These are phyloP conservation scores for Corinectria fuckeliana DNA, from an alignment of 2,329 filamentous ascomycete species.

Conservation along the genomic window DNA sequence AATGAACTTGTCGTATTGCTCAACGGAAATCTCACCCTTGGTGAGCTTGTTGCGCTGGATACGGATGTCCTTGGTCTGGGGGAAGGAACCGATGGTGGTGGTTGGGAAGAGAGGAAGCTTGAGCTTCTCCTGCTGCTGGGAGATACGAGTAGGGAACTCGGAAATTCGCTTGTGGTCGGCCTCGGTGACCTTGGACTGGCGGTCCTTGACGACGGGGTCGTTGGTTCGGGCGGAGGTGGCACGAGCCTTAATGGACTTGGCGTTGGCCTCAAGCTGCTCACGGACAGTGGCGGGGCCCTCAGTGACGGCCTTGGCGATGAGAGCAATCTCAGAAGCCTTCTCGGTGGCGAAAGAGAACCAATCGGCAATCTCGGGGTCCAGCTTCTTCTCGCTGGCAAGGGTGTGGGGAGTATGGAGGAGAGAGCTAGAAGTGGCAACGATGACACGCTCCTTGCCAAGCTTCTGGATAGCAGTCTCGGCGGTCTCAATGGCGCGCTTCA, in stretches of 20 bases:
- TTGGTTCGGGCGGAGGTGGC: slow-evolving; percentile 95
- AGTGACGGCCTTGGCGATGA: slow-evolving; percentile 96
- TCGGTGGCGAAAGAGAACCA: slow-evolving; percentile 99
- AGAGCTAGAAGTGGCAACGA: slow-evolving; percentile 95
- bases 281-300: slow-evolving; percentile 87
- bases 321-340: slow-evolving; percentile 88
- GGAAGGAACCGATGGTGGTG: slow-evolving; percentile 99
- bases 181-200: slow-evolving; percentile 84
- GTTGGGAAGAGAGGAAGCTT: slow-evolving; percentile 97
- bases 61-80: slow-evolving; percentile 98
- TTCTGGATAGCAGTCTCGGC: slow-evolving; percentile 91
- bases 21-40: slow-evolving; percentile 93
- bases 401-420: slow-evolving; percentile 99
- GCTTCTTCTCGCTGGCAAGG: slow-evolving; percentile 97
- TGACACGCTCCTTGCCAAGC: slow-evolving; percentile 96
- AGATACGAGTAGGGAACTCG: slow-evolving; percentile 82
- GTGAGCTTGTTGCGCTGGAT: slow-evolving; percentile 97
- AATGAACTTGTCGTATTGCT: slow-evolving; percentile 98
- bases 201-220: slow-evolving; percentile 95
- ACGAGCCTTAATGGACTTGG: slow-evolving; percentile 90
- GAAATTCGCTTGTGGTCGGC: slow-evolving; percentile 94
- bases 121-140: slow-evolving; percentile 88
- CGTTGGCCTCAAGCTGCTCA: slow-evolving; percentile 93
- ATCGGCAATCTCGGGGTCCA: slow-evolving; percentile 89
- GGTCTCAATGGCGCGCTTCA: slow-evolving; percentile 90